Base-by-base conservation (phyloP, 768 basidiomycete species). In the Calocybe gangraenosa region DNA sequence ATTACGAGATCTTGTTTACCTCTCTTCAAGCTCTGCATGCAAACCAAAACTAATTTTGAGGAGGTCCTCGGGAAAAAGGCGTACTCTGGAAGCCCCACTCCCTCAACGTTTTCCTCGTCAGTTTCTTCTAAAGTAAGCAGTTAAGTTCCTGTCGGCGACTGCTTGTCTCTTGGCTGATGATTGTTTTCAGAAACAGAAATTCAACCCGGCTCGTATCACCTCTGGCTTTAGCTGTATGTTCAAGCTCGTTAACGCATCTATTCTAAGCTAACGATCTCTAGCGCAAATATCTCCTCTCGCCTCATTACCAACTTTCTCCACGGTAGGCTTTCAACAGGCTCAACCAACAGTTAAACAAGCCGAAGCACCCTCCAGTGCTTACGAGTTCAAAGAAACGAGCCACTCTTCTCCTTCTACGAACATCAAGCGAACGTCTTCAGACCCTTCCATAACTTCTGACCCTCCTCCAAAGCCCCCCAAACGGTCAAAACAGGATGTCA, bases 401-500 rank as follows among this genome's bases (percentile, higher is more conserved):
- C 65, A 68, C 42, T 71, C 66, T 9, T 63, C 64, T 3, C 64
- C 68, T 25, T 50, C 57, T 17, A 50, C 45, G 1, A 57, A 51
- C 18, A 42, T 71, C 30, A 74, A 74, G 47, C 60, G 73, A 15
- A 59, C 68, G 22, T 73, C 70, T 8, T 72, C 71, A 0, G 71
- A 70, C 46, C 58, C 67, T 4, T 60, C 61, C 5, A 51, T 70
- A 13, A 31, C 50, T 6, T 56, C 57, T 0, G 65, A 66, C 34
- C 44, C 55, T 10, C 59, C 63, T 7, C 60, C 65, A 3, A 63
- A 61, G 40, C 47, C 51, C 2, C 41, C 51, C 7, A 73, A 73
- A 51, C 64, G 68, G 6, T 58, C 57, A 9, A 71, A 65, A 44
- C 60, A 48, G 34, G 47, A 50, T 22, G 31, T 42, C 5, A 39